Evolutionary conservation across 1,284 basidiomycete species (phyloP).

Genomic region (Sporisorium sorghi): DNA sequence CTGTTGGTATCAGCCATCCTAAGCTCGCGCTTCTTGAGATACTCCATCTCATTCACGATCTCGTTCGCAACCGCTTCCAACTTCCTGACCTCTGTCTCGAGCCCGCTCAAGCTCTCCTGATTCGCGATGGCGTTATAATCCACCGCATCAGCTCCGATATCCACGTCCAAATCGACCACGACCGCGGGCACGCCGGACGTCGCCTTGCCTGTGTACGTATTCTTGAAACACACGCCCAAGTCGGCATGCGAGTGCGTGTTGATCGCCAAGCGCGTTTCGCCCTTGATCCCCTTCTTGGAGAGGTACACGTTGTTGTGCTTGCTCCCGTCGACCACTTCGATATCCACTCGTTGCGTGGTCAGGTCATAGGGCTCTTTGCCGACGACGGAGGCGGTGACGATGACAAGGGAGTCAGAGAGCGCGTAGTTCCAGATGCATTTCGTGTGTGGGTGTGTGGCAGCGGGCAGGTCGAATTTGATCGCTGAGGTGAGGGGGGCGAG

Average conservation of each 20-base stretch:
- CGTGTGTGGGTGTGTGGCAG: slow-evolving; percentile 42
- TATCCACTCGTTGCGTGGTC: slow-evolving; percentile 74
- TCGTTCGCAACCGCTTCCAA: slow-evolving; percentile 93
- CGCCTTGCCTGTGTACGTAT: slow-evolving; percentile 67
- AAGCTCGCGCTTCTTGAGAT: slow-evolving; percentile 89
- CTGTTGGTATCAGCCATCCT: slow-evolving; percentile 91
- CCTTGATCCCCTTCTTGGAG: slow-evolving; percentile 86
- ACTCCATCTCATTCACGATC: slow-evolving; percentile 91
- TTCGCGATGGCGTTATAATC: slow-evolving; percentile 99
- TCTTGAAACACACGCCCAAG: slow-evolving; percentile 93
- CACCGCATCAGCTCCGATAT: slow-evolving; percentile 97
- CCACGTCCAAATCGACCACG: slow-evolving; percentile 87
- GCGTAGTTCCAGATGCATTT: slow-evolving; percentile 70
- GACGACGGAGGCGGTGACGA: slow-evolving; percentile 91
- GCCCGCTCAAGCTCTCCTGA: slow-evolving; percentile 92
- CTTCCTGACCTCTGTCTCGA: slow-evolving; percentile 98
- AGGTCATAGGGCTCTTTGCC: slow-evolving; percentile 67
- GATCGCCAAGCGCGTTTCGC: slow-evolving; percentile 90
- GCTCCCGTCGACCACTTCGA: slow-evolving; percentile 92
- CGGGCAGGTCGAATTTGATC: slow-evolving; percentile 66
- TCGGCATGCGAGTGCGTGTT: slow-evolving; percentile 94
- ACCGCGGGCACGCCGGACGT: slow-evolving; percentile 2
- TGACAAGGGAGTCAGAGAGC: slow-evolving; percentile 65
- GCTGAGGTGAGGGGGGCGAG: slow-evolving; percentile 20
- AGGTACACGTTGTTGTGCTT: slow-evolving; percentile 89